Base-by-base conservation (phyloP, 2,329 filamentous ascomycete species). In the Knufia petricola region DNA sequence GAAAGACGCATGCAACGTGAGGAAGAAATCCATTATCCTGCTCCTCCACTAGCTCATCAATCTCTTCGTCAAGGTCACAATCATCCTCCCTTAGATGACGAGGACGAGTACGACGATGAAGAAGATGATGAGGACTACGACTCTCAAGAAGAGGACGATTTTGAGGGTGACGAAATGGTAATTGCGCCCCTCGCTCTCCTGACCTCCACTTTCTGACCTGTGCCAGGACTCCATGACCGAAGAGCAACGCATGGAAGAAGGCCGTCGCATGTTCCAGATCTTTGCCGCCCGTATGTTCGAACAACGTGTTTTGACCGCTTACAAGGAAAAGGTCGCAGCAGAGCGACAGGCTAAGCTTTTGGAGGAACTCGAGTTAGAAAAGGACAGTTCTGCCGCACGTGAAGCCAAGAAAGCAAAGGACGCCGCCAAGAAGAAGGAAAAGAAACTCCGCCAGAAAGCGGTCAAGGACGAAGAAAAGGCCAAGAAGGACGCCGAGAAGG, bases 221-320 rank as follows among this genome's bases (percentile, higher is more conserved):
- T 51, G 54, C 52, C 69, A 96, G 90, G 89, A 94, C 64, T 81
- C 84, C 56, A 92, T 96, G 87, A 95, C 88, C 45, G 90, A 96
- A 72, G 87, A 95, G 70, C 89, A 96, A 72, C 85, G 92, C 53
- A 96, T 98, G 92, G 89, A 96, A 66, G 92, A 98, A 73, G 92
- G 92, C 52, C 81, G 92, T 49, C 79, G 90, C 58, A 98, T 98
- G 92, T 98, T 98, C 64, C 92, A 98, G 66, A 96, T 98, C 65
- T 98, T 98, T 67, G 92, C 92, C 52, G 92, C 92, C 50, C 82
- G 92, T 55, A 98, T 98, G 92, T 98, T 98, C 66, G 92, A 98
- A 70, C 92, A 98, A 66, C 79, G 92, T 55, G 92, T 98, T 19
- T 75, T 98, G 51, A 90, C 86, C 36, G 92, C 92, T n/a, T 98